Evolutionary conservation across 805 yeast genomes (phyloP), one percentile per base, ranked within the genome.

Genomic region (Yamadazyma scolyti): DNA sequence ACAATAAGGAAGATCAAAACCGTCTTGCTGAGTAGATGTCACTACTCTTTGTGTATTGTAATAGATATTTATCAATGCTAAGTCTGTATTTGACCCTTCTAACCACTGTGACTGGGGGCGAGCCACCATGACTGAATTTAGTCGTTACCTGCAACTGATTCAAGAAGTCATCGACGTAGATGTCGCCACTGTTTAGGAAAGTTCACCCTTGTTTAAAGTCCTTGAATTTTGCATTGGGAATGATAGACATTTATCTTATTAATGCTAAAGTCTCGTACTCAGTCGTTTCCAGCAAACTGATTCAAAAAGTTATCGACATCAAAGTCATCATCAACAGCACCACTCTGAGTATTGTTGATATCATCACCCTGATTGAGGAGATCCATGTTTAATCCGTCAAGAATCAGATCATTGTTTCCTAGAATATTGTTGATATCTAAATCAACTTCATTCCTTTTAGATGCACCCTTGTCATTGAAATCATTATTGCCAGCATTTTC

Each of bases 261-360:
- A 30, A n/a, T 6, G 11, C 23, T 37, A n/a, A n/a, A n/a, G n/a
- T n/a, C n/a, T n/a, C n/a, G n/a, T 8, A 19, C 7, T 19, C 7
- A 56, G 22, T 56, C 61, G 25, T 50, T 52, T 22, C 53, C 57
- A 6, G 70, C 70, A 43, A 64, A 64, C 40, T 65, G 71, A 39
- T 61, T 62, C 36, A 65, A 54, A 36, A 65, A 65, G 40, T 54
- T 61, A 30, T 65, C 72, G 21, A 65, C 72, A 37, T 65, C 71
- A 43, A 65, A 65, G 31, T 64, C 71, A 33, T 63, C 71, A 20
- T 61, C 66, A n/a, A 39, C 42, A 11, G 43, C 47, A 9, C 34
- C 45, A 9, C 45, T 51, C 14, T 42, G 44, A n/a, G 31, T 34
- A 9, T 28, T 33, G 16, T 16, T 28, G 14, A 27, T 21, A n/a